A percentile compares a stretch with the other conserved stretches of the same genome.
Evolutionary conservation across 208 protist species (phyloP).

Genomic region (Trypanosoma caninum): DNA sequence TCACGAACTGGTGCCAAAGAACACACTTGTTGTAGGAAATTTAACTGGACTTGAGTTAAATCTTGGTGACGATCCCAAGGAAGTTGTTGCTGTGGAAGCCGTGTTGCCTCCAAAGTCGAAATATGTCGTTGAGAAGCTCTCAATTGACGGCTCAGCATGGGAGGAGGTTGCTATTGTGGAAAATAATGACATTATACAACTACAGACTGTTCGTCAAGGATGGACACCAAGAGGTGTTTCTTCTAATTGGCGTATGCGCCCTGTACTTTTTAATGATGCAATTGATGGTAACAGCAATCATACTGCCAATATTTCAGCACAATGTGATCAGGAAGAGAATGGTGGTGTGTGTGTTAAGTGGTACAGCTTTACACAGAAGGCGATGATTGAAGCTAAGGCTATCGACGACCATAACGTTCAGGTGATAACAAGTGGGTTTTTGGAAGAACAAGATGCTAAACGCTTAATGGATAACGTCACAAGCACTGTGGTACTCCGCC

Average conservation of each 20-base stretch:
- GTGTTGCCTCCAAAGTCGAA: slow-evolving; percentile 33
- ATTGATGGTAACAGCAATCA: background rate
- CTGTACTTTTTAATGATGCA: background rate
- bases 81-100: slow-evolving; percentile 45
- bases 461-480: slow-evolving; percentile 14
- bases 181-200: slow-evolving; percentile 11
- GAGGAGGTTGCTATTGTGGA: slow-evolving; percentile 33
- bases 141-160: slow-evolving; percentile 64
- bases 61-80: slow-evolving; percentile 9
- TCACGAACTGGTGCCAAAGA: slow-evolving; percentile 1
- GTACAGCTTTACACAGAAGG: slow-evolving; percentile 35
- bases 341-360: slow-evolving; percentile 36
- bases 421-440: slow-evolving; percentile 38
- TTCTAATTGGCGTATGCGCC: slow-evolving; percentile 59
- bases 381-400: slow-evolving; percentile 23
- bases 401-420: slow-evolving; percentile 24
- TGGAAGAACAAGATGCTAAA: slow-evolving; percentile 25
- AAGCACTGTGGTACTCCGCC: slow-evolving; percentile 22
- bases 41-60: slow-evolving; percentile 1
- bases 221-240: slow-evolving; percentile 33
- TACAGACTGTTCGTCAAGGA: slow-evolving; percentile 25
- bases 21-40: background rate
- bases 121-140: slow-evolving; percentile 71
- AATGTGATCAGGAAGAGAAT: no score
- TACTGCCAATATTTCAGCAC: no score